Base-by-base conservation (phyloP, 2,329 filamentous ascomycete genomes). In the Zasmidium angulare region DNA sequence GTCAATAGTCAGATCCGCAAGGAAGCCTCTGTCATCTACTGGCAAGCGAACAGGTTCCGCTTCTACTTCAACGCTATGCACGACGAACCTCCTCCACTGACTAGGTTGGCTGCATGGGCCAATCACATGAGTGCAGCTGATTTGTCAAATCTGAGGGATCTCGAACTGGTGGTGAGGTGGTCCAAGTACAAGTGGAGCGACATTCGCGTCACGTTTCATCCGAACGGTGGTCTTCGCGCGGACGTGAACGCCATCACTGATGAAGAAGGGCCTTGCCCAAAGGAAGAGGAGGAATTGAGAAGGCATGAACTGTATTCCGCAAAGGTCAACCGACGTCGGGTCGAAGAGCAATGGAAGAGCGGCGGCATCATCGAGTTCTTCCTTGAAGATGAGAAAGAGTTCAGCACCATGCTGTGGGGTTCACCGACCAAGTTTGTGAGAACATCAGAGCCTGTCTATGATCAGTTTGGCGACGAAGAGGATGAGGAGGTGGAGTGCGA, bases 321-420 rank as follows among this genome's bases (percentile, higher is more conserved):
- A 17, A 2, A 6, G n/a, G 24, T 19, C 9, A 40, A 40, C 26
- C 11, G 20, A 22, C 46, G 22, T 14, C 24, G 22, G 21, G 4
- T 11, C 17, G 50, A 54, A 23, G 50, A 54, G 24, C 2, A 47
- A 12, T 54, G 24, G 56, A 22, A 48, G 11, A 50, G 56, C 26
- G 49, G 43, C 10, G 56, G 56, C 14, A 46, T 54, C 1, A 49
- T 58, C 19, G 56, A 58, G 23, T 54, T 24, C 29, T 43, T 58
- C 4, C 19, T 17, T 1, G 10, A 29, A 17, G 56, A 58, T 11
- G 50, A 26, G 7, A 17, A 49, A 3, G 40, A 17, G 21, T 19
- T 55, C 4, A 20, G n/a, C 3, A 50, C n/a, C 19, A 24, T 24
- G 14, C 19, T 24, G 6, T 50, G 48, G 20, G 19, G 48, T 22